Evolutionary conservation across 306 rosid genomes (phyloP), one percentile per base, ranked within the genome.

Genomic region (Dalbergia oliveri): DNA sequence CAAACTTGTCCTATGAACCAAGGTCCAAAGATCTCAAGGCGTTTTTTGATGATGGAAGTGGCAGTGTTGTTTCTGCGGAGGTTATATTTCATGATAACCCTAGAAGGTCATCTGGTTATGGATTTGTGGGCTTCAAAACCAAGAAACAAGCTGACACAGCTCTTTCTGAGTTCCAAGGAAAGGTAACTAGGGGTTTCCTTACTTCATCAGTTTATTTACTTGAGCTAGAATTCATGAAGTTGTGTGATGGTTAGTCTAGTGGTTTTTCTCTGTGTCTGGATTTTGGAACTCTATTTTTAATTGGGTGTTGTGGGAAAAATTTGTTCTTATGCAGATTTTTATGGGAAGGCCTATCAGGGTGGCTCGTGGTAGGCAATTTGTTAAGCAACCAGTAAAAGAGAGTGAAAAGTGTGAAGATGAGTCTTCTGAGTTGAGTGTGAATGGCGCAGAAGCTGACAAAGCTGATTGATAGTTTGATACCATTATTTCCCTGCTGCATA

Each of bases 91-190:
- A 81, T 66, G 93, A 87, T 31, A 89, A 87, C 88, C 99, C 97
- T 0, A 88, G 93, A 82, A 91, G 63, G 84, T 83, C 98, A 8
- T 61, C 93, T 49, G 98, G 98, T 35, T 93, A 91, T 90, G 99
- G 97, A 80, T 93, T 96, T 87, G 97, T 96, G 68, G 80, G 91
- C 79, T 96, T 84, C 91, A 93, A 88, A 79, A 64, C 92, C 72
- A 93, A 90, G 89, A 89, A 88, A 88, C 88, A 90, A 73, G 99
- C 98, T 8, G 89, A 88, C 11, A 91, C 85, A 54, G 97, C 98
- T 62, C 90, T 96, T 84, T 4, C 89, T 37, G 88, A 81, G 73
- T 87, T 87, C 79, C 87, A 93, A 69, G 94, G 91, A 72, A 96
- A 96, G 99, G 98, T 96, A 88, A 67, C 82, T 77, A 6, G 53